Evolutionary conservation across 495 filamentous ascomycete species (phyloP), one percentile per base, ranked within the genome.

Genomic region (Penicillium lagena): DNA sequence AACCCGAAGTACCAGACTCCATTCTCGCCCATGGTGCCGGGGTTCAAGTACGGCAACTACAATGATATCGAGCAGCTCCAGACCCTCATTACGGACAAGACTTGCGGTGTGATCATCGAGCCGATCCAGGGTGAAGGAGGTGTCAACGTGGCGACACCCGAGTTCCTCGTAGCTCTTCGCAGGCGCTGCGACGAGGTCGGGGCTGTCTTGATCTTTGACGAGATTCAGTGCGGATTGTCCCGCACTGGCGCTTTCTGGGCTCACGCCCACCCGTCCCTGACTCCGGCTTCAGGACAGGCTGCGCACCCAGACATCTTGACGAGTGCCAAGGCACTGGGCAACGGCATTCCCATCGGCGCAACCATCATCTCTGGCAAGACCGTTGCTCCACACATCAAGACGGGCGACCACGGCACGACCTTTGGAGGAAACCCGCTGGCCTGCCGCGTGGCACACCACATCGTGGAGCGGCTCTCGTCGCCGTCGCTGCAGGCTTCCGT

Each of bases 121-220:
- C 93, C 93, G 11, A 96, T 98, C 50, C 93, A 98, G 68, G 93
- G 93, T 33, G 93, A 98, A 70, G 93, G 93, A 32, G 93, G 93
- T 49, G 83, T 98, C 31, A 85, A 89, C 50, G 80, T 87, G 9
- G 93, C 87, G 2, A 86, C 77, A 5, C 79, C 83, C 3, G 85
- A 86, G 47, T 98, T 97, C 63, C 73, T 97, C 7, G 45, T 73
- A 9, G 83, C 87, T 1, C 74, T 98, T 9, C 84, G 85, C 43
- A 76, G 76, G 50, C 78, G 89, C 40, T 97, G 91, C 63, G 80
- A 83, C 39, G 86, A 88, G 57, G 88, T 96, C 28, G 87, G 87
- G 32, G 94, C 93, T 0, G 77, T 96, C 9, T 70, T 98, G 42
- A 84, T 95, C 55, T 95, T 88, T 67, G 93, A 98, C 50, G 93